Conservation (phyloP, 441 rosid species). For the Isatis lusitanica region DNA sequence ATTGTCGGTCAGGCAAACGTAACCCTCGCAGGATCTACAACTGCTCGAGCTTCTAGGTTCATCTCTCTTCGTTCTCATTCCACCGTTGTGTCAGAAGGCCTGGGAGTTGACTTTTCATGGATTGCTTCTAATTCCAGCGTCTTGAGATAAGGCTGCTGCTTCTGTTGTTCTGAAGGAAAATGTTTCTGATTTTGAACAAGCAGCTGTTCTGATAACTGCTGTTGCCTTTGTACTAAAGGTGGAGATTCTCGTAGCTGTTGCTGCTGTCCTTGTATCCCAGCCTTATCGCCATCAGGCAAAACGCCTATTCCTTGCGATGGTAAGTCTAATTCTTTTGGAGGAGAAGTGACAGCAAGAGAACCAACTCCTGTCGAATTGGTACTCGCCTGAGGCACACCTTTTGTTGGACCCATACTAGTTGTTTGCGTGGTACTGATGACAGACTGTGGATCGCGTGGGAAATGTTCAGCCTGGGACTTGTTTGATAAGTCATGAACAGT, state of each 20-base stretch:
- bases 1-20: conserved; percentile 49
- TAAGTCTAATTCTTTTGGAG: conserved; percentile 59
- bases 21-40: conserved; percentile 45
- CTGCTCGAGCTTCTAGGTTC: conserved; percentile 45
- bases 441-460: conserved; percentile 48
- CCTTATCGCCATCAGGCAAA: conserved; percentile 32
- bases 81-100: conserved; percentile 50
- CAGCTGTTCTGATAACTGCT: conserved; percentile 52
- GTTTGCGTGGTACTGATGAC: conserved; percentile 41
- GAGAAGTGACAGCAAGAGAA: conserved; percentile 41
- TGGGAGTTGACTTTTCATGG: conserved; percentile 23
- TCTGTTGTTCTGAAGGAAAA: conserved; percentile 42
- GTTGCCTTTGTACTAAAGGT: conserved; percentile 46
- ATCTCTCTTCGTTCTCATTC: conserved; percentile 48
- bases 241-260: conserved; percentile 46
- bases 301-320: conserved; percentile 51
- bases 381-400: conserved; percentile 44
- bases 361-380: conserved; percentile 38
- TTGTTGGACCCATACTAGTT: conserved; percentile 34
- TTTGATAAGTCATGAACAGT: conserved; percentile 45
- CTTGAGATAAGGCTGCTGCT: conserved; percentile 40
- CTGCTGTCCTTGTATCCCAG: conserved; percentile 35
- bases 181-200: conserved; percentile 48
- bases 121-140: conserved; percentile 59
- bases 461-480: conserved; percentile 55